Conservation (phyloP, 768 basidiomycete genomes). For the Lyophyllum atratum region DNA sequence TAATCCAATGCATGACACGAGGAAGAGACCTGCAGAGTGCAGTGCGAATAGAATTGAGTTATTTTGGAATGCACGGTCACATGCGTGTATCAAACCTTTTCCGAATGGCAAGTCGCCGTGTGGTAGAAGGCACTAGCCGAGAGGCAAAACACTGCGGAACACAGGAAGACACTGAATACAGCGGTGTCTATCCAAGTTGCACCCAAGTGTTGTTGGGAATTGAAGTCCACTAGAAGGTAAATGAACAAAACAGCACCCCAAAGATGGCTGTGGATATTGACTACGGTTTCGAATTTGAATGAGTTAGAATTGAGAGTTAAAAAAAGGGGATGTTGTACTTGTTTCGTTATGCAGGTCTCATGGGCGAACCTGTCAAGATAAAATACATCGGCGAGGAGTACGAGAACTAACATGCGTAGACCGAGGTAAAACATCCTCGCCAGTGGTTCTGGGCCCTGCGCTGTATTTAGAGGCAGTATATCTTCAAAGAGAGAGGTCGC, state of each 20-base stretch:
- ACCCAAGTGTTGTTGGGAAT: constrained; percentile 51
- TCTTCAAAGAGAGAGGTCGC: constrained; percentile 13
- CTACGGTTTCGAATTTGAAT: constrained; percentile 34
- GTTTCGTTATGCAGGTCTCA: constrained; percentile 82
- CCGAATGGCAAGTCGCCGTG: constrained; percentile 71
- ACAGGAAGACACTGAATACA: constrained; percentile 65
- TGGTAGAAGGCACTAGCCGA: constrained; percentile 74
- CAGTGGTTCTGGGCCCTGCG: constrained; percentile 60
- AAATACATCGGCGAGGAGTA: constrained; percentile 16
- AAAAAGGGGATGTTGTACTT: constrained; percentile 35
- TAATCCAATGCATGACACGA: constrained; percentile 73
- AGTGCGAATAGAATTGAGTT: constrained; percentile 5
- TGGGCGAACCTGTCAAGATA: constrained; percentile 15
- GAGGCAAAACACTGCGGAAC: constrained; percentile 74
- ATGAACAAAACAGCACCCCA: constrained; percentile 66
- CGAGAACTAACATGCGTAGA: constrained; percentile 62
- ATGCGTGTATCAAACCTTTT: constrained; percentile 46
- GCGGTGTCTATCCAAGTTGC: constrained; percentile 63
- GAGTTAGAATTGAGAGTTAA: constrained; percentile 13
- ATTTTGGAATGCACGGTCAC: neutral
- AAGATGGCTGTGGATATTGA: constrained; percentile 87
- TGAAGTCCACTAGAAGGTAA: constrained; percentile 55
- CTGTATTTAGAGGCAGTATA: constrained; percentile 12
- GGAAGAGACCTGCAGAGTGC: constrained; percentile 51
- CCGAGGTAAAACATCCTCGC: constrained; percentile 61